Conservation (phyloP, 2,329 filamentous ascomycete genomes). For the Aspergillus aculeatus region DNA sequence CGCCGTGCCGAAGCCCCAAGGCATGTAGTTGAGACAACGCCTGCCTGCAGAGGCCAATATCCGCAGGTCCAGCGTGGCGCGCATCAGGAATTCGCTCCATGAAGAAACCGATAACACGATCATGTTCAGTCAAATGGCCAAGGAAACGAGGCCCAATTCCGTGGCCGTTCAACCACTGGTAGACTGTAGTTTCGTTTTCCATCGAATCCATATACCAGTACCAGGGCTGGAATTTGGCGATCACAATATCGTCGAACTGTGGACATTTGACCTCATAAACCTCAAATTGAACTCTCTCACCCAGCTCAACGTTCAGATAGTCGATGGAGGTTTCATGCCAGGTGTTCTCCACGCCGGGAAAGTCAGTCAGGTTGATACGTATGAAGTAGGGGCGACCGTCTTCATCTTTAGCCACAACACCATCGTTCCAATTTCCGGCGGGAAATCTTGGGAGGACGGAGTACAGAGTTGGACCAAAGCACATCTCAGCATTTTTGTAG, state of each 20-base stretch:
- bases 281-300: constrained; percentile 22
- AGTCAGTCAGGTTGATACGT: constrained; percentile 15
- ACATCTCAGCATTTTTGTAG: constrained; percentile 29
- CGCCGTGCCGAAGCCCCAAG: constrained; percentile 27
- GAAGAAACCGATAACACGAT: constrained; percentile 43
- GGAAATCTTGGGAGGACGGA: constrained; percentile 24
- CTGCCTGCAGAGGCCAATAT: constrained; percentile 22
- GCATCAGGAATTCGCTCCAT: constrained; percentile 30
- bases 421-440: constrained; percentile 33
- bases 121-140: constrained; percentile 40
- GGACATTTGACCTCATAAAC: constrained; percentile 26
- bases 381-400: constrained; percentile 22
- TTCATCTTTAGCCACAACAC: constrained; percentile 18
- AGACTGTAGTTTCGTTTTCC: constrained; percentile 39
- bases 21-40: constrained; percentile 24
- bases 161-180: constrained; percentile 37
- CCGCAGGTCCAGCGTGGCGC: constrained; percentile 23
- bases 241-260: constrained; percentile 17
- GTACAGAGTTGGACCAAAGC: constrained; percentile 28
- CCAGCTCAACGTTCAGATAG: constrained; percentile 21
- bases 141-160: constrained; percentile 41
- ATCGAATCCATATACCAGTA: constrained; percentile 38
- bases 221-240: constrained; percentile 43
- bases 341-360: constrained; percentile 19
- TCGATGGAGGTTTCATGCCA: constrained; percentile 27